A percentile compares a stretch with the other conserved stretches of the same genome.
Evolutionary conservation across 2,329 filamentous ascomycete species (phyloP).

Genomic region (Penicillium nordicum): DNA sequence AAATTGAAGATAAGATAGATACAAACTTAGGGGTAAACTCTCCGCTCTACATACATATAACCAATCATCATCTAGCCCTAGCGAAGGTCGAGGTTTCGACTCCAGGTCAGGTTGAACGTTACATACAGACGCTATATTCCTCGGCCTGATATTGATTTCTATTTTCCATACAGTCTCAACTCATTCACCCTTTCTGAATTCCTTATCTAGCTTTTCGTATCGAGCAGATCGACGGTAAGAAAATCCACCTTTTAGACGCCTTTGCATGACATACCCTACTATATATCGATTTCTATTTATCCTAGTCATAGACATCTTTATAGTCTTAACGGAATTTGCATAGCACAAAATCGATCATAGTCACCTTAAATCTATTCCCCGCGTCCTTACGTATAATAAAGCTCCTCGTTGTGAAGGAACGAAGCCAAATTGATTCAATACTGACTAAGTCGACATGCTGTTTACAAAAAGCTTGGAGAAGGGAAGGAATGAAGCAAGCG

Average conservation of each 20-base stretch:
- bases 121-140: not conserved
- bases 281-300: not conserved
- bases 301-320: not conserved
- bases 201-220: not conserved
- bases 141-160: not conserved
- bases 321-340: conserved; percentile 1
- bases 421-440: too few species aligned
- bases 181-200: not conserved
- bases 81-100: not conserved
- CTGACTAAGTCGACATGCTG: too few species aligned
- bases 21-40: too few species aligned
- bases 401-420: too few species aligned
- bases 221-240: not conserved
- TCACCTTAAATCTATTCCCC: conserved; percentile 2
- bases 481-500: too few species aligned
- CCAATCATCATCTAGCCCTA: too few species aligned
- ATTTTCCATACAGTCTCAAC: not conserved
- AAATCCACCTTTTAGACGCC: not conserved
- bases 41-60: too few species aligned
- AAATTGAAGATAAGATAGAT: too few species aligned
- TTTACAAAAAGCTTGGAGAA: too few species aligned
- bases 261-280: not conserved
- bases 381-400: not conserved
- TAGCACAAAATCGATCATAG: conserved; percentile 9
- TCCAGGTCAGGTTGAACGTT: not conserved